A percentile compares a stretch with the other conserved stretches of the same genome.
Evolutionary conservation across 2,329 filamentous ascomycete species (phyloP).

Genomic region (Alternaria sp.): DNA sequence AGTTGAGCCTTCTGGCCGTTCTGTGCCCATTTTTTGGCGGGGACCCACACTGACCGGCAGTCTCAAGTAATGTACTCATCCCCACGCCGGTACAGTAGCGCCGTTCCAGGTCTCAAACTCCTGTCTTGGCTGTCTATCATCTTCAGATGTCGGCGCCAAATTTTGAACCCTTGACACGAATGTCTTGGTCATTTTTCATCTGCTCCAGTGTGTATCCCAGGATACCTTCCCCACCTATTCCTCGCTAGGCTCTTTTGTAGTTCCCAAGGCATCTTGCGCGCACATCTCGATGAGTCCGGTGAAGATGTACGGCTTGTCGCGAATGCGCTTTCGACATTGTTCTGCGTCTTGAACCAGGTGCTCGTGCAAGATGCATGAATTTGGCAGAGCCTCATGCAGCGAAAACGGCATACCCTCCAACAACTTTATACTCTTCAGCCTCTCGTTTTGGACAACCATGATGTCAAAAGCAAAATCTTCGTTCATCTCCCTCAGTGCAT

Average conservation of each 20-base stretch:
- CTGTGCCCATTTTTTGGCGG: not conserved
- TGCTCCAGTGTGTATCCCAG: not conserved
- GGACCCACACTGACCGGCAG: slow-evolving; percentile 10
- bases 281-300: not conserved
- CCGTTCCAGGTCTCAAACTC: slow-evolving; percentile 1
- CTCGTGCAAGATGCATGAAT: slow-evolving; percentile 4
- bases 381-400: not conserved
- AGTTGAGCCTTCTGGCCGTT: not conserved
- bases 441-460: not conserved
- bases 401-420: no score
- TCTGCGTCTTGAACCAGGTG: not conserved
- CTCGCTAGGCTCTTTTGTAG: not conserved
- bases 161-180: not conserved
- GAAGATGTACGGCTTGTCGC: slow-evolving; percentile 3
- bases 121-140: not conserved
- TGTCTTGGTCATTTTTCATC: not conserved
- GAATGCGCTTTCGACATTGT: slow-evolving; percentile 10
- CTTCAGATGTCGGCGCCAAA: not conserved
- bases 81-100: slow-evolving; percentile 8
- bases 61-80: slow-evolving; percentile 18
- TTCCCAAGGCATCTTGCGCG: not conserved
- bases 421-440: fast-evolving
- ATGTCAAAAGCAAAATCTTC: not conserved
- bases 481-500: not conserved
- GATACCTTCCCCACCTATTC: not conserved